A percentile compares a stretch with the other conserved stretches of the same genome.
These are phyloP conservation scores for Oryza australiensis DNA, from an alignment of 176 grass and related monocot genomes.

Conservation along the genomic window DNA sequence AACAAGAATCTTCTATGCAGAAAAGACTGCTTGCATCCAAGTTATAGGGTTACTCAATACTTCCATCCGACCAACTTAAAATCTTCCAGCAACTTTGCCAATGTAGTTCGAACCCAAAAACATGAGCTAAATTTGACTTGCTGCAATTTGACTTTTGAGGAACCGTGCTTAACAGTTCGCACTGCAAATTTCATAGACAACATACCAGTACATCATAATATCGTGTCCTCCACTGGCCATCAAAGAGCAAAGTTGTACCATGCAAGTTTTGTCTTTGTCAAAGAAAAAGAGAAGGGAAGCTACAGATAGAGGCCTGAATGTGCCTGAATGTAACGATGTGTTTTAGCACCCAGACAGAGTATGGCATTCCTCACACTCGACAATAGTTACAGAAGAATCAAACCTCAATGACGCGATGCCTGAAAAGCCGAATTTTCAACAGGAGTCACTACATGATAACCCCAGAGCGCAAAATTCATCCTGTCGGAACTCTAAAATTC, in stretches of 20 bases:
- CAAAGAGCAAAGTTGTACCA: conserved; percentile 21
- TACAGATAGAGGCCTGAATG: neutral
- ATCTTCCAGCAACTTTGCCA: neutral
- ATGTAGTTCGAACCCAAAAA: neutral
- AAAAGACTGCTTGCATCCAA: neutral
- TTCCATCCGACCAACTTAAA: neutral
- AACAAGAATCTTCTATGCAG: neutral
- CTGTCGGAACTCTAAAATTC: neutral
- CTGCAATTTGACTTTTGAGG: neutral
- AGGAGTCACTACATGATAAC: neutral
- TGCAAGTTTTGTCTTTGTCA: neutral
- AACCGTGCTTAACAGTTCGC: neutral
- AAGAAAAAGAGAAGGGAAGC: neutral
- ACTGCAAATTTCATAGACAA: neutral
- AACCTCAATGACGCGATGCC: neutral
- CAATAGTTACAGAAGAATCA: neutral
- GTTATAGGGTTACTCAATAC: neutral
- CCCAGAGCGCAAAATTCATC: neutral
- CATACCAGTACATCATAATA: neutral
- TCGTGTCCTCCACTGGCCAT: neutral
- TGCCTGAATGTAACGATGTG: neutral
- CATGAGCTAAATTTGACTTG: neutral
- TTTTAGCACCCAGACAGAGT: neutral
- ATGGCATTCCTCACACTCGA: conserved; percentile 10
- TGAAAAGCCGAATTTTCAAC: neutral